Evolutionary conservation across 441 rosid species (phyloP).

Genomic region (Corymbia citriodora): DNA sequence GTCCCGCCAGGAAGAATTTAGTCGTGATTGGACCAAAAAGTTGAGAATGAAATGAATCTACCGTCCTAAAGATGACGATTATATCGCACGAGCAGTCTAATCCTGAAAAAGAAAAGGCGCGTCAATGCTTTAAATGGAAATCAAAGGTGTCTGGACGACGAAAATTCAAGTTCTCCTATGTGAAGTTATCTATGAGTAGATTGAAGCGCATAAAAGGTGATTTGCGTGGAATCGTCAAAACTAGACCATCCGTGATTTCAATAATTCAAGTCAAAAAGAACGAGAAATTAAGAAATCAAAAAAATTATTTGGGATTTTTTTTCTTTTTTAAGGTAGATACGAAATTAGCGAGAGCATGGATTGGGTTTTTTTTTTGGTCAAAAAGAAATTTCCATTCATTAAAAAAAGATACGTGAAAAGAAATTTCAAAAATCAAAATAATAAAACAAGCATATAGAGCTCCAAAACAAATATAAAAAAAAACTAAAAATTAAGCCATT

Average conservation of each 20-base stretch:
- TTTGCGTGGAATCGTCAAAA: neutral
- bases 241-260: neutral
- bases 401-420: too few species aligned
- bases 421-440: too few species aligned
- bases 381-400: too few species aligned
- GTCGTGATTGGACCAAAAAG: neutral
- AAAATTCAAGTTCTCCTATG: too few species aligned
- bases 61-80: neutral
- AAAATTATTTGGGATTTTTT: neutral
- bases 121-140: neutral
- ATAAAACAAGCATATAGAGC: too few species aligned
- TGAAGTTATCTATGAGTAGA: rapidly evolving
- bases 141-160: neutral
- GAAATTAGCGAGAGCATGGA: neutral
- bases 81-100: neutral
- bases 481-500: too few species aligned
- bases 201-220: neutral
- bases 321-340: too few species aligned
- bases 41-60: neutral
- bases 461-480: too few species aligned
- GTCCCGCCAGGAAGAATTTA: neutral
- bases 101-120: neutral
- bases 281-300: neutral
- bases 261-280: neutral
- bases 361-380: neutral